phyloP scores from a whole-genome alignment of 2,329 filamentous ascomycete genomes.

The Didymella lethalis region DNA sequence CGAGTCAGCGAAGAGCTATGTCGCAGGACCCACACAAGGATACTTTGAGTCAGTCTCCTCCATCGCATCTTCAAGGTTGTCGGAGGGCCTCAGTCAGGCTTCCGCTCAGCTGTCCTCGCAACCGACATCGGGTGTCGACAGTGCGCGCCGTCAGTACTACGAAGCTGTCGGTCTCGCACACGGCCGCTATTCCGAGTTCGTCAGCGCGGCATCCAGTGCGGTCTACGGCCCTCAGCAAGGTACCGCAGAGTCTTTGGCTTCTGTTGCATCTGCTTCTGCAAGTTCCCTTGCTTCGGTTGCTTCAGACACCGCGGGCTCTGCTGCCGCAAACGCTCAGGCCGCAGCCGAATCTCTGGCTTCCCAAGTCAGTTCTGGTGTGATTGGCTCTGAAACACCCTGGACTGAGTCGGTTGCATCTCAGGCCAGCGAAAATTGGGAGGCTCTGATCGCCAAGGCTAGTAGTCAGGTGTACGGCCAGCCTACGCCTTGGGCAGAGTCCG shows the following conservation, averaged over 20 bases:
- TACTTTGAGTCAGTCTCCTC: constrained; percentile 67
- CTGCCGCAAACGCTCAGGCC: constrained; percentile 56
- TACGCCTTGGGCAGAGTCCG: constrained; percentile 57
- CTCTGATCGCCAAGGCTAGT: constrained; percentile 70
- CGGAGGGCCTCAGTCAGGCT: constrained; percentile 74
- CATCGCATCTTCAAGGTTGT: constrained; percentile 73
- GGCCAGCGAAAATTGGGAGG: constrained; percentile 70
- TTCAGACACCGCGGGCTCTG: constrained; percentile 48
- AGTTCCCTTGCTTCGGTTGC: constrained; percentile 54
- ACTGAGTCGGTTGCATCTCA: constrained; percentile 63
- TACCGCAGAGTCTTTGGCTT: constrained; percentile 45
- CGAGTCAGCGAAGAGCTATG: constrained; percentile 51
- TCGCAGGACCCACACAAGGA: constrained; percentile 55
- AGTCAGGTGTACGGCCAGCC: constrained; percentile 74
- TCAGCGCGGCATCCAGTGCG: constrained; percentile 74
- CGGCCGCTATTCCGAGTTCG: constrained; percentile 77
- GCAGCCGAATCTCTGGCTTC: constrained; percentile 57
- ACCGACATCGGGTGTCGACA: constrained; percentile 65
- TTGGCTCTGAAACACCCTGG: constrained; percentile 59
- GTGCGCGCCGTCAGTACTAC: constrained; percentile 74
- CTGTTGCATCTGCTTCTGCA: constrained; percentile 51
- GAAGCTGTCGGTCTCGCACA: constrained; percentile 81
- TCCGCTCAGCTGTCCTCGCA: constrained; percentile 74
- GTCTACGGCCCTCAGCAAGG: constrained; percentile 61
- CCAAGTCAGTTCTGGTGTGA: constrained; percentile 55